Evolutionary conservation across 164 flowering plant genomes (phyloP), one percentile per base, ranked within the genome.

Genomic region (Vitis vinifera): DNA sequence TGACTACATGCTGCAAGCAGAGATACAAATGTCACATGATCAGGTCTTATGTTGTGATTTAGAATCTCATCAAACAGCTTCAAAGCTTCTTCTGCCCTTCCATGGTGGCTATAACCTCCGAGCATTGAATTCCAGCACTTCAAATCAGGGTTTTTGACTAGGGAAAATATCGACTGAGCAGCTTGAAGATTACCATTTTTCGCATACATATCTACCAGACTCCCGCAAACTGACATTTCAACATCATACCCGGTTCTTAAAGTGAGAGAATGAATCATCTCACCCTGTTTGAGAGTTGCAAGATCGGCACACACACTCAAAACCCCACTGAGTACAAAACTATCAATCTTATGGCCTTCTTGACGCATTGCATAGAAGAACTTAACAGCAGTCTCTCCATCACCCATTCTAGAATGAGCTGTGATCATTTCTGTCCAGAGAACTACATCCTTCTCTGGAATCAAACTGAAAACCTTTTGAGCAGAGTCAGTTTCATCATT

Each of bases 341-440:
- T 77, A 73, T 94, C 99, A 4, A 75, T 58, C 49, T 75, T 75
- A 50, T 82, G 77, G 47, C 93, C 92, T 74, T 80, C 84, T 51
- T 55, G 73, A 55, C 67, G 77, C 99, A 94, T 88, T 55, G 75
- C 71, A 63, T 63, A 52, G 79, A 86, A 89, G 68, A 70, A 82
- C 66, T 69, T 76, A 3, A 91, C 61, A 44, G 98, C 92, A 60
- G 55, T 73, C 51, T 86, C 93, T 30, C 85, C 84, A 56, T 88
- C 79, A 1, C 78, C 83, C 61, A 81, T 68, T 76, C 81, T 84
- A n/a, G 88, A 78, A 74, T 83, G 74, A 19, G 93, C 90, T 5
- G 84, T 75, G 65, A 92, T 86, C 95, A 94, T 88, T 74, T 91
- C 98, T 7, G 97, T 94, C 96, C 97, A 91, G 9, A 91, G 82